Base-by-base conservation (phyloP, 306 rosid species). In the Quercus parvula region DNA sequence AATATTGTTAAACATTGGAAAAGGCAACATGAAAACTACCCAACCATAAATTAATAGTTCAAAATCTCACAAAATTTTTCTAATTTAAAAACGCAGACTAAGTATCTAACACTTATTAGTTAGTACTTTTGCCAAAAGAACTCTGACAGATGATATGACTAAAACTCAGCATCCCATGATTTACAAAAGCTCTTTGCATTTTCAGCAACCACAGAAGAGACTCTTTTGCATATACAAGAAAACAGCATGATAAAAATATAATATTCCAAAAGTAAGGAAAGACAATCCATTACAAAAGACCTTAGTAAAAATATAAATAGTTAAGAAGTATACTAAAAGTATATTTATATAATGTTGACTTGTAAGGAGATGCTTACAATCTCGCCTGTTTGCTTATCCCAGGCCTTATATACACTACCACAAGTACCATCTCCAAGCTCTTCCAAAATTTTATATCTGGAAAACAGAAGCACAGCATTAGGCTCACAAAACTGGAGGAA, bases 391-490 rank as follows among this genome's bases (percentile, higher is more conserved):
- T 66, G 87, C 87, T 78, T 38, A 75, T 92, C 96, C 33, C 82
- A 80, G 80, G 97, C 96, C 85, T 89, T 92, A 85, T 92, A 92
- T 77, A 92, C 97, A 88, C 89, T 87, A 73, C 97, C 96, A 52
- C 97, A 92, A 58, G 97, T 91, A 69, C 97, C 97, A 85, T 92
- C 92, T 75, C 97, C 97, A 76, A 91, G 96, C 87, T 92, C 96
- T 77, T 80, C 88, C 94, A 91, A 88, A 88, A 89, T 82, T 85
- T 85, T 89, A 73, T 92, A 92, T 70, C 97, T 92, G 84, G 19
- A 68, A 68, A 24, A 6, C 58, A 73, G 28, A 70, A 74, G 19
- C 10, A 18, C 31, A 58, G 46, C 63, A 66, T 17, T 55, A 49
- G 70, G 38, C 51, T 35, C 72, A 68, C 52, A 5, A 12, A 38